Evolutionary conservation across 2,329 filamentous ascomycete genomes (phyloP).

Genomic region (Pseudopithomyces chartarum): DNA sequence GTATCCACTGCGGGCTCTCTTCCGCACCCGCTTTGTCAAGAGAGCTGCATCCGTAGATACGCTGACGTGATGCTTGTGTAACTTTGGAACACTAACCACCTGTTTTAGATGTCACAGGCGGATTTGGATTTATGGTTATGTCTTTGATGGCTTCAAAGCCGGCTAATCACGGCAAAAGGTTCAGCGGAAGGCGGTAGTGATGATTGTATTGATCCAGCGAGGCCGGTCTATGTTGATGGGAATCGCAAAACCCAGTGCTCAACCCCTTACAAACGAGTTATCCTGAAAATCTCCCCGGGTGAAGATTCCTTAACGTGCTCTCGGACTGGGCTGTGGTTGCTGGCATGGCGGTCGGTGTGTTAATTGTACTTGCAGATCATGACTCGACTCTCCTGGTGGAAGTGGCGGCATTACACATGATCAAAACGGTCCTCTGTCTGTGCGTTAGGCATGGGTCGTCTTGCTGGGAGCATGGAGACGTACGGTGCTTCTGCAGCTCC

Average conservation of each 20-base stretch:
- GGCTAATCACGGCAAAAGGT: no score
- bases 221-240: not conserved
- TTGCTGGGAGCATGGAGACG: slow-evolving; percentile 15
- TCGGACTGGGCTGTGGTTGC: no score
- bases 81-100: not conserved
- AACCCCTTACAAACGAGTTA: not conserved
- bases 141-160: no score
- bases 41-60: not conserved
- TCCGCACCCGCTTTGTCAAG: not conserved
- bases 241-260: not conserved
- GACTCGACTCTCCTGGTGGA: no score
- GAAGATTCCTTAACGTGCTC: no score
- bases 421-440: slow-evolving; percentile 32
- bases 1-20: not conserved
- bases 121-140: no score
- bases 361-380: no score
- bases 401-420: slow-evolving; percentile 10
- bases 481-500: slow-evolving; percentile 82
- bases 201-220: not conserved
- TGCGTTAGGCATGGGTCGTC: slow-evolving; percentile 20
- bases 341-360: no score
- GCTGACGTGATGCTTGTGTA: not conserved
- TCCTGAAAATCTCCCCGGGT: not conserved
- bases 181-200: not conserved
- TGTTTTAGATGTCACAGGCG: no score